Evolutionary conservation across 352 stramenopile species (phyloP), one percentile per base, ranked within the genome.

Genomic region (Phytopythium kandeliae): DNA sequence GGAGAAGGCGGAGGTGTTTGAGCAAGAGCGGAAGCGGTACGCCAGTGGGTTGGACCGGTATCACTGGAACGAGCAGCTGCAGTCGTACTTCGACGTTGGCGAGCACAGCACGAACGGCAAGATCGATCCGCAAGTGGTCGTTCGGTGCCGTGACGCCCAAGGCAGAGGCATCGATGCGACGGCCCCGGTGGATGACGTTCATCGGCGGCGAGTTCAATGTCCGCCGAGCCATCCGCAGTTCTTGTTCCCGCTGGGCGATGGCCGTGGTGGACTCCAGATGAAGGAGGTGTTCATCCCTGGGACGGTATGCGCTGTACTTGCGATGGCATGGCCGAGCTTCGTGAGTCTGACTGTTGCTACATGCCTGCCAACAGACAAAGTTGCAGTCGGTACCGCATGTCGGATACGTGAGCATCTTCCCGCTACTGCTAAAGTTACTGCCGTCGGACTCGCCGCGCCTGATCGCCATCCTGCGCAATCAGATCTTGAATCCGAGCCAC

Each of bases 381-480:
- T 56, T 78, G 28, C 83, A 92, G 60, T 78, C 90, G 21, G 78
- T 95, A 4, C 62, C 75, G 44, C 88, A 95, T 52, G 57, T 95
- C 30, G 89, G 90, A 36, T 97, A 97, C 54, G 79, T 97, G 26
- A 89, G 73, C 31, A 61, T 97, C 11, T 94, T 97, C 50, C 90
- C 90, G 9, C 53, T 95, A 24, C 66, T 93, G 16, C 56, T 95
- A 7, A 84, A 89, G 57, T 46, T 93, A 4, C 35, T 96, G 22
- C 69, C 80, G 0, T 40, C 75, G 0, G 71, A 92, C 44, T 85
- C 84, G 38, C 77, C 78, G 1, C 79, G 86, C 55, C 51, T 96
- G 3, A 54, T 64, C 1, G 67, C 71, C 1, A 26, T 95, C 40
- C 51, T 94, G 10, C 51, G 73, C 19, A 19, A 21, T 4, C 72